These are phyloP conservation scores for Tylopilus cervinicoccineus DNA, from an alignment of 768 basidiomycete species.

Conservation along the genomic window DNA sequence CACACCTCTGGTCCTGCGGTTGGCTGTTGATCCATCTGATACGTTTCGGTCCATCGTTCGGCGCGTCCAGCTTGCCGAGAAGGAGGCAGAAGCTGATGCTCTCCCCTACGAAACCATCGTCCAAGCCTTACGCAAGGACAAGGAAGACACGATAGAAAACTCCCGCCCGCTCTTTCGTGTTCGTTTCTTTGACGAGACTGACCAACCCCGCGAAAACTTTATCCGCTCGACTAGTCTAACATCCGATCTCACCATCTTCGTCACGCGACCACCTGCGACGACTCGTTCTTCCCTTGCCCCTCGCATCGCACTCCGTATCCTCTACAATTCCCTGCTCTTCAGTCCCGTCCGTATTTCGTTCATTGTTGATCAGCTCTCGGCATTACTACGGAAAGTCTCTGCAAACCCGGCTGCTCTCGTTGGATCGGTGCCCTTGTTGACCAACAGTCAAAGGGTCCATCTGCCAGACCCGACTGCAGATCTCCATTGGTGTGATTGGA, in stretches of 20 bases:
- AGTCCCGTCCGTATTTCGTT: conserved; percentile 68
- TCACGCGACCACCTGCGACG: conserved; percentile 67
- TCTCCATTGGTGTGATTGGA: conserved; percentile 96
- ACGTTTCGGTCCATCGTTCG: conserved; percentile 87
- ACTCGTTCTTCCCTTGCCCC: conserved; percentile 71
- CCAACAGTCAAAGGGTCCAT: conserved; percentile 58
- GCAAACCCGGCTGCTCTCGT: conserved; percentile 63
- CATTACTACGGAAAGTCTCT: conserved; percentile 69
- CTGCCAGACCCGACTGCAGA: conserved; percentile 85
- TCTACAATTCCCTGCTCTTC: conserved; percentile 96
- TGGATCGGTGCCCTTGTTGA: conserved; percentile 78
- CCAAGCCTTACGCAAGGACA: conserved; percentile 61
- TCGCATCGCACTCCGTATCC: conserved; percentile 70
- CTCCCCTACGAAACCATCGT: conserved; percentile 79
- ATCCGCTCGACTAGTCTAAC: conserved; percentile 77
- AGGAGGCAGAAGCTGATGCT: conserved; percentile 75
- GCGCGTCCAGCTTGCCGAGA: conserved; percentile 80
- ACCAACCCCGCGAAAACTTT: conserved; percentile 66
- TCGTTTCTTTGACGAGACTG: conserved; percentile 94
- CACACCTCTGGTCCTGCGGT: conserved; percentile 79
- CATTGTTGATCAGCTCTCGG: conserved; percentile 83
- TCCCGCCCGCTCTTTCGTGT: conserved; percentile 78
- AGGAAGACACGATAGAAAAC: conserved; percentile 51
- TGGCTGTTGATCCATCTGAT: conserved; percentile 80
- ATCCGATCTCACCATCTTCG: conserved; percentile 90